Conservation (phyloP, 1,139 yeast genomes). For the Suhomyces panamericanus region DNA sequence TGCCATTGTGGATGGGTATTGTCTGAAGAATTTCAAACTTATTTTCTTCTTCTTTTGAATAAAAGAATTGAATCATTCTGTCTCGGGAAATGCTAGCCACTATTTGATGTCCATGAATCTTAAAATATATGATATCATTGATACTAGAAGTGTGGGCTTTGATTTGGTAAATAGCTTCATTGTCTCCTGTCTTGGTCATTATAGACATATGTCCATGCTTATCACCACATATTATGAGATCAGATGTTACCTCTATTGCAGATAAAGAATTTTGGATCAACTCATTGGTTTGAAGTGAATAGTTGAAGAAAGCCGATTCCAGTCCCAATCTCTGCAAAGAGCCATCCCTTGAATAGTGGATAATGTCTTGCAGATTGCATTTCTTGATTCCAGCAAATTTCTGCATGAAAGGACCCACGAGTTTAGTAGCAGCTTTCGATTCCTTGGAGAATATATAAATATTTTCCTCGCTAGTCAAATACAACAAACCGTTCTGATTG, state of each 20-base stretch:
- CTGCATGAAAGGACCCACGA: slow-evolving; percentile 35
- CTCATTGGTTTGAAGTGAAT: slow-evolving; percentile 29
- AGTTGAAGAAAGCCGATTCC: slow-evolving; percentile 11
- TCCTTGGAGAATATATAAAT: slow-evolving; percentile 25
- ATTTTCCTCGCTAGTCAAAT: slow-evolving; percentile 9
- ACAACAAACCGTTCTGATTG: slow-evolving; percentile 1
- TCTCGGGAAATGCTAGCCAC: slow-evolving; percentile 56
- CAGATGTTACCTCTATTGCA: slow-evolving; percentile 27
- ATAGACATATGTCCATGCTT: slow-evolving; percentile 44
- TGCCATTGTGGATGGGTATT: slow-evolving; percentile 57
- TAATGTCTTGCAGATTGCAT: slow-evolving; percentile 26
- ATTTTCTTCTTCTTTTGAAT: slow-evolving; percentile 12
- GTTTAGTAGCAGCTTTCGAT: slow-evolving; percentile 15
- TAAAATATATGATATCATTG: slow-evolving; percentile 42
- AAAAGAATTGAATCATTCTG: slow-evolving; percentile 59
- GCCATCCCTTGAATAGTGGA: slow-evolving; percentile 47
- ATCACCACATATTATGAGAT: slow-evolving; percentile 44
- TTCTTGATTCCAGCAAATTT: slow-evolving; percentile 40
- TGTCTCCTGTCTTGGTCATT: slow-evolving; percentile 14
- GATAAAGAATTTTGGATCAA: slow-evolving; percentile 29
- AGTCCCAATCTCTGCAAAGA: slow-evolving; percentile 26
- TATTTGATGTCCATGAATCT: slow-evolving; percentile 24
- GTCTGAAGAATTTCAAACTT: slow-evolving; percentile 59
- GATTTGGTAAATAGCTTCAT: slow-evolving; percentile 18
- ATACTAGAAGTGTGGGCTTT: slow-evolving; percentile 54